Base-by-base conservation (phyloP, 1,284 basidiomycete genomes). In the Pseudozyma tsukubaensis region DNA sequence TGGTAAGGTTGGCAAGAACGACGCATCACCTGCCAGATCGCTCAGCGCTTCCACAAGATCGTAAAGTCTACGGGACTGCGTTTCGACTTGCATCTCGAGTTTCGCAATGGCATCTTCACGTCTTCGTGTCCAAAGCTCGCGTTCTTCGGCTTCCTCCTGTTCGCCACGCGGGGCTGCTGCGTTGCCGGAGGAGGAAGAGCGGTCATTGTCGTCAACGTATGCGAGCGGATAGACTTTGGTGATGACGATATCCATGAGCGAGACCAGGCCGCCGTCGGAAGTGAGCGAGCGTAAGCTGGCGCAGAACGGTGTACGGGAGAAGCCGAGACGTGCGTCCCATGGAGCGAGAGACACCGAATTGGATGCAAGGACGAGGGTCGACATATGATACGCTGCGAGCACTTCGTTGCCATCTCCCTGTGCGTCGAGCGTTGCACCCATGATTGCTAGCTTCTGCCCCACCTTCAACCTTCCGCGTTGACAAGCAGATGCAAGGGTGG, bases 261-360 rank as follows among this genome's bases (percentile, higher is more conserved):
- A 87, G 0, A 97, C 89, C 4, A 87, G 64, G 0, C 96, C 97
- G 0, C 96, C 96, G 73, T 96, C 93, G 0, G 90, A 84, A 0
- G 90, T 91, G 50, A 99, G 85, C 75, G 92, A 93, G 54, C 91
- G 89, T 64, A 98, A 85, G 1, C 91, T 92, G 0, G 93, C 89
- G 32, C 94, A 86, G 78, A 89, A 92, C 1, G 89, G 89, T 2
- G 86, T 85, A 32, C 54, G 35, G 59, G 88, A 88, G 76, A 93
- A 92, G 4, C 96, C 96, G 1, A 99, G 88, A 69, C 91, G 92
- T 2, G 91, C 87, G 80, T 97, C 89, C 96, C 96, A 99, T 0
- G 89, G 88, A 1, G 91, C 92, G 39, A 96, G 87, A 73, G 92
- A 91, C 0, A 92, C 91, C 0, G 92, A 92, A 85, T 99, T 99